Evolutionary conservation across 2,329 filamentous ascomycete genomes (phyloP).

Genomic region (Parastagonospora avenae): DNA sequence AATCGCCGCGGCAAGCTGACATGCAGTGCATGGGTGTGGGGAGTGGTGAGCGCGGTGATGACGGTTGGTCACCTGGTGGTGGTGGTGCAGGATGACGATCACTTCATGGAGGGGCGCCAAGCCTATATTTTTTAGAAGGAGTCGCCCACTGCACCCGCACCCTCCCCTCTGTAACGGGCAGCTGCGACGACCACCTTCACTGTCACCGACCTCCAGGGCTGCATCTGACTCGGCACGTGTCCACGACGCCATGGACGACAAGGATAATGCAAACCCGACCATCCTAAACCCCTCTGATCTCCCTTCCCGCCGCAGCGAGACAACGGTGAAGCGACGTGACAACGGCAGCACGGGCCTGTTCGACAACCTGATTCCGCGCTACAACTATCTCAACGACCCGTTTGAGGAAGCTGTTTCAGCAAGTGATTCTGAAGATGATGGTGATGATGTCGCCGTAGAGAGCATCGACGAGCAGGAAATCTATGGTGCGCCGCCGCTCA

Average conservation of each 20-base stretch:
- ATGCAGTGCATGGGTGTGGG: slow-evolving; percentile 1
- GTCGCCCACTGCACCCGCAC: slow-evolving; percentile 14
- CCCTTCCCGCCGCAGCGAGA: slow-evolving; percentile 70
- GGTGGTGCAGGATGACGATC: slow-evolving; percentile 6
- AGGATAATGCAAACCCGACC: slow-evolving; percentile 86
- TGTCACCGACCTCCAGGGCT: not conserved
- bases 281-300: slow-evolving; percentile 88
- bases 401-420: slow-evolving; percentile 48
- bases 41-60: not conserved
- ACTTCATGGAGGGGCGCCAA: slow-evolving; percentile 4
- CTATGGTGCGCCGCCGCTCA: slow-evolving; percentile 65
- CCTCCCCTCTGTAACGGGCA: slow-evolving; percentile 3
- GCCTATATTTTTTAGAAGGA: slow-evolving; percentile 13
- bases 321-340: slow-evolving; percentile 49
- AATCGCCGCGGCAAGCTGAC: slow-evolving; percentile 12
- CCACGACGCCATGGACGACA: slow-evolving; percentile 49
- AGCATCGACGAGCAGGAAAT: slow-evolving; percentile 97
- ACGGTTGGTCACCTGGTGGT: not conserved
- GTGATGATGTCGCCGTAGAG: slow-evolving; percentile 69
- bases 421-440: slow-evolving; percentile 60
- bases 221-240: not conserved
- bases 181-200: not conserved
- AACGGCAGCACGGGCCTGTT: slow-evolving; percentile 60
- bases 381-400: slow-evolving; percentile 56
- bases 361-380: slow-evolving; percentile 57